Conservation (phyloP, 1,284 basidiomycete genomes). For the Naganishia albida region DNA sequence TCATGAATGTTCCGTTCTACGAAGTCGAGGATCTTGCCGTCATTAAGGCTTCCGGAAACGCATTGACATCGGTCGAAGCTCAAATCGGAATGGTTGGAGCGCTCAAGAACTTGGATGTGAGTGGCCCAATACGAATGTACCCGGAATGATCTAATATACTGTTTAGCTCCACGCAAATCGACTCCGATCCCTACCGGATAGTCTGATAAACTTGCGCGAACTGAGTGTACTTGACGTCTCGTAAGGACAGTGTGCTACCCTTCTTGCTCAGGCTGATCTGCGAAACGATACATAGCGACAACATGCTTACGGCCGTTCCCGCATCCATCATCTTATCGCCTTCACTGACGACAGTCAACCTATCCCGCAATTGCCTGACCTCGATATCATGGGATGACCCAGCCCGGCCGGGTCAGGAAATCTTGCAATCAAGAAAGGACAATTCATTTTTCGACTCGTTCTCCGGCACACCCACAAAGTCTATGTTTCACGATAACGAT, state of each 20-base stretch:
- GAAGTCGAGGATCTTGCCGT: conserved; percentile 49
- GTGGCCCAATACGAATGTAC: conserved; percentile 26
- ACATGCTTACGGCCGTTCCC: conserved; percentile 44
- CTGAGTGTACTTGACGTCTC: conserved; percentile 48
- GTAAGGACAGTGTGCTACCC: conserved; percentile 37
- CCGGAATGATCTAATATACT: conserved; percentile 4
- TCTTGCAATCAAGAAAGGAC: conserved; percentile 41
- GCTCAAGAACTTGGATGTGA: conserved; percentile 48
- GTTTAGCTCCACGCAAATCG: conserved; percentile 43
- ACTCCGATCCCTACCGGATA: conserved; percentile 43
- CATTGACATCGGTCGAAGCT: conserved; percentile 43
- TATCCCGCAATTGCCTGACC: conserved; percentile 48
- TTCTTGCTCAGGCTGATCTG: not conserved
- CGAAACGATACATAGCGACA: conserved; percentile 38
- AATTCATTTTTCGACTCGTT: conserved; percentile 33
- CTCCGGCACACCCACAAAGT: conserved; percentile 30
- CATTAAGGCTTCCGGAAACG: conserved; percentile 44
- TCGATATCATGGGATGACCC: conserved; percentile 43
- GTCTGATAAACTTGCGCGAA: conserved; percentile 49
- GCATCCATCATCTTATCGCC: conserved; percentile 47
- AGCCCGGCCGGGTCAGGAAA: conserved; percentile 46
- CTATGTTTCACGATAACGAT: conserved; percentile 21
- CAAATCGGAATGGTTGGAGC: conserved; percentile 52
- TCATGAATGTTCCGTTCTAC: conserved; percentile 30
- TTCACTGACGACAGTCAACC: conserved; percentile 45